Percentiles rank a stretch among this genome's conserved stretches.
These are phyloP conservation scores for Biscogniauxia marginata DNA, from an alignment of 2,329 filamentous ascomycete species.

Conservation along the genomic window DNA sequence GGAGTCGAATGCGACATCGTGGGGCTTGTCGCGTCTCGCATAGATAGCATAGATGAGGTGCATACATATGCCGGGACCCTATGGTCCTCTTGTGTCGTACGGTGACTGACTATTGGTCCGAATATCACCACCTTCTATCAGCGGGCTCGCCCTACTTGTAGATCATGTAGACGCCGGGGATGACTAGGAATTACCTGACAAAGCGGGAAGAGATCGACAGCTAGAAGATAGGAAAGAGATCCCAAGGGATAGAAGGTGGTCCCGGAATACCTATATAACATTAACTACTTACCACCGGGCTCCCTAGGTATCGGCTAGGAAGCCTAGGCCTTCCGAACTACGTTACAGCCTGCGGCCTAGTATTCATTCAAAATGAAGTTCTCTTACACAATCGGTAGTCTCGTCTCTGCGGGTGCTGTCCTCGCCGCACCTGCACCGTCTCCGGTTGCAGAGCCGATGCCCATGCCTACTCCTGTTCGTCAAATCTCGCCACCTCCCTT, in stretches of 20 bases:
- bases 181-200: neutral
- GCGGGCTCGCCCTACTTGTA: neutral
- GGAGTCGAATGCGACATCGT: neutral
- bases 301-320: neutral
- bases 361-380: conserved; percentile 22
- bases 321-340: neutral
- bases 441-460: conserved; percentile 21
- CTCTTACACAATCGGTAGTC: conserved; percentile 19
- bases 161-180: neutral
- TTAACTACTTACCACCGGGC: neutral
- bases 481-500: neutral
- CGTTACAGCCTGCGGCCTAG: neutral
- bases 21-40: neutral
- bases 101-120: neutral
- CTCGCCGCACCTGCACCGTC: conserved; percentile 23
- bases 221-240: neutral
- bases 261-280: neutral
- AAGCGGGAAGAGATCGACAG: conserved; percentile 1
- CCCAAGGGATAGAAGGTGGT: neutral
- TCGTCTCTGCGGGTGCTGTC: conserved; percentile 24
- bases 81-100: neutral
- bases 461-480: conserved; percentile 27
- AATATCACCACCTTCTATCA: neutral
- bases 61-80: neutral
- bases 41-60: neutral